Evolutionary conservation across 1,139 yeast species (phyloP).

Genomic region (Petasospora fabianii): DNA sequence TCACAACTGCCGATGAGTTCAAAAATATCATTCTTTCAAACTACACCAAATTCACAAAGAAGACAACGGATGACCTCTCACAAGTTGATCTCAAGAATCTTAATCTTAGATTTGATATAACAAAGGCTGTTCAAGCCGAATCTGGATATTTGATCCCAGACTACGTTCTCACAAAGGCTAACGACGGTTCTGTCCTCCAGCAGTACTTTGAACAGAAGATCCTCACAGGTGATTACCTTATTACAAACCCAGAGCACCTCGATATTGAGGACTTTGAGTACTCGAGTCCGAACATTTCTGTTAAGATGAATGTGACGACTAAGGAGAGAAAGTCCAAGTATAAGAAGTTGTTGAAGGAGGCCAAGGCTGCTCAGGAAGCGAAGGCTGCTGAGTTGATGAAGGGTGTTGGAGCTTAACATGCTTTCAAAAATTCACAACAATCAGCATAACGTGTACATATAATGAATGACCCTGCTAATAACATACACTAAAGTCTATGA

Average conservation of each 20-base stretch:
- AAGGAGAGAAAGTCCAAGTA: conserved; percentile 38
- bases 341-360: conserved; percentile 40
- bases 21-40: conserved; percentile 28
- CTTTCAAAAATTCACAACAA: background rate
- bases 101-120: conserved; percentile 51
- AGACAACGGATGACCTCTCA: conserved; percentile 11
- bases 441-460: conserved; percentile 1
- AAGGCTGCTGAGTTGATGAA: conserved; percentile 35
- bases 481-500: too few species aligned
- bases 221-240: conserved; percentile 49
- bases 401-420: conserved; percentile 27
- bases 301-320: conserved; percentile 40
- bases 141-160: conserved; percentile 72
- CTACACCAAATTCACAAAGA: conserved; percentile 22
- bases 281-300: conserved; percentile 45
- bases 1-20: conserved; percentile 22
- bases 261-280: conserved; percentile 49
- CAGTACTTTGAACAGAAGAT: conserved; percentile 42
- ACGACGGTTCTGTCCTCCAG: conserved; percentile 43
- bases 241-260: conserved; percentile 73
- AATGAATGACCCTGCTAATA: too few species aligned
- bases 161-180: conserved; percentile 48
- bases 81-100: conserved; percentile 41
- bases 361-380: conserved; percentile 37
- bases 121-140: conserved; percentile 53